Conservation (phyloP, 2,329 filamentous ascomycete genomes). For the Calcarisporium arbuscula region DNA sequence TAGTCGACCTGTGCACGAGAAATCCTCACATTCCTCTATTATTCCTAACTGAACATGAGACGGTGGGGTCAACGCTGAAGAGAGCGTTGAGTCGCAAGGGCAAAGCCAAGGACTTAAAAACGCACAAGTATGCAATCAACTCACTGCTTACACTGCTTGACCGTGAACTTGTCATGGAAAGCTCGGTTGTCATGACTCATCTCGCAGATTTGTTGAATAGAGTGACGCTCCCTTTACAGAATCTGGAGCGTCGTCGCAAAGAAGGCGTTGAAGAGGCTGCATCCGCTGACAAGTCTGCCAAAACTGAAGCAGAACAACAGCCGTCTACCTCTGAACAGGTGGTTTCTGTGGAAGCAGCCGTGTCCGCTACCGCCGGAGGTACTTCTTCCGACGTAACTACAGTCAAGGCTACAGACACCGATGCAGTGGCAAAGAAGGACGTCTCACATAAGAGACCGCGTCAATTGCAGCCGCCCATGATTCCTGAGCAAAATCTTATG, state of each 20-base stretch:
- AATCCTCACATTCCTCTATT: slow-evolving; percentile 85
- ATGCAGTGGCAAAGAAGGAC: slow-evolving; percentile 29
- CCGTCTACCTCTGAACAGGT: slow-evolving; percentile 18
- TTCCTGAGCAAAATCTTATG: slow-evolving; percentile 83
- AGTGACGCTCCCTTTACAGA: slow-evolving; percentile 79
- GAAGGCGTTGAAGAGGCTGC: slow-evolving; percentile 53
- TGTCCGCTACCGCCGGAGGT: slow-evolving; percentile 19
- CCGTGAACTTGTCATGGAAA: slow-evolving; percentile 93
- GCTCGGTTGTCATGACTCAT: slow-evolving; percentile 92
- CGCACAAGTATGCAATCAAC: slow-evolving; percentile 86
- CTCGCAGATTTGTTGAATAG: slow-evolving; percentile 80
- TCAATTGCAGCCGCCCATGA: slow-evolving; percentile 69
- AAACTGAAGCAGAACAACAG: slow-evolving; percentile 27
- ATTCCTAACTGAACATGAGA: slow-evolving; percentile 91
- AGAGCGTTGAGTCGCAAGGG: slow-evolving; percentile 72
- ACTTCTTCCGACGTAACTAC: slow-evolving; percentile 18
- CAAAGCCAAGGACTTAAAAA: slow-evolving; percentile 78
- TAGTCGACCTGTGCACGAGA: slow-evolving; percentile 76
- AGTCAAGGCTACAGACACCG: slow-evolving; percentile 15
- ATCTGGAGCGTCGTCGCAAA: slow-evolving; percentile 75
- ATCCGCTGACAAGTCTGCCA: slow-evolving; percentile 28
- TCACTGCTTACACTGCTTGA: slow-evolving; percentile 82
- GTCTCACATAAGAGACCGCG: slow-evolving; percentile 44
- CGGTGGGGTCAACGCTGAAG: slow-evolving; percentile 67
- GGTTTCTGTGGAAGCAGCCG: slow-evolving; percentile 10